Percentiles rank a stretch among this genome's conserved stretches.
Conservation (phyloP, 1,139 yeast genomes). For the Saccharomyces pastorianus region DNA sequence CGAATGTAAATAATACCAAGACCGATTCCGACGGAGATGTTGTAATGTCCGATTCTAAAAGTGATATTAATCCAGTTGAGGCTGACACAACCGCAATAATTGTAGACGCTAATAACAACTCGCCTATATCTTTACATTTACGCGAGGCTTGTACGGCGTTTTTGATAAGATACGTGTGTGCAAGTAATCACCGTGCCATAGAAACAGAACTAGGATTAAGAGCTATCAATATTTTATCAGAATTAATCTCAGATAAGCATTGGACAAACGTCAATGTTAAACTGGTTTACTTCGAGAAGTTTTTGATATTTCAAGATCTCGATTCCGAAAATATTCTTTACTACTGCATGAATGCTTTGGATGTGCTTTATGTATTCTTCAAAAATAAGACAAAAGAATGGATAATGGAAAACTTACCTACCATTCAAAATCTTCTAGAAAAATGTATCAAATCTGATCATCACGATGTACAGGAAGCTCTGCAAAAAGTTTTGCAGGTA, state of each 20-base stretch:
- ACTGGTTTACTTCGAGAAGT: constrained; percentile 77
- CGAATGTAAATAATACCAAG: constrained; percentile 14
- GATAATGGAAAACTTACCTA: constrained; percentile 63
- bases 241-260: constrained; percentile 57
- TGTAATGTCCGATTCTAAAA: constrained; percentile 15
- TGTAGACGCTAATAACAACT: constrained; percentile 10
- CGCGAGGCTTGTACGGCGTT: constrained; percentile 91
- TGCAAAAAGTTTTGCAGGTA: constrained; percentile 64
- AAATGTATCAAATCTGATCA: constrained; percentile 78
- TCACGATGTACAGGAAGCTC: constrained; percentile 72
- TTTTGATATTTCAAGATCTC: constrained; percentile 70
- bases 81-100: constrained; percentile 1
- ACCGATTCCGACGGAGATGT: constrained; percentile 29
- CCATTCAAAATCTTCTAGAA: constrained; percentile 66
- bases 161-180: constrained; percentile 79
- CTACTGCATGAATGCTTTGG: constrained; percentile 81
- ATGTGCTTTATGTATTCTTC: constrained; percentile 78
- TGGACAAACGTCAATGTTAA: constrained; percentile 89
- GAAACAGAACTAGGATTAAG: constrained; percentile 78
- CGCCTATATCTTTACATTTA: constrained; percentile 62
- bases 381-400: constrained; percentile 69
- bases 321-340: constrained; percentile 51
- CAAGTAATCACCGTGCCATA: constrained; percentile 76
- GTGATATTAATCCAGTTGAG: not conserved
- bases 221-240: constrained; percentile 67